A percentile compares a stretch with the other conserved stretches of the same genome.
These are phyloP conservation scores for Groenewaldozyma sp. DNA, from an alignment of 1,139 yeast species.

Conservation along the genomic window DNA sequence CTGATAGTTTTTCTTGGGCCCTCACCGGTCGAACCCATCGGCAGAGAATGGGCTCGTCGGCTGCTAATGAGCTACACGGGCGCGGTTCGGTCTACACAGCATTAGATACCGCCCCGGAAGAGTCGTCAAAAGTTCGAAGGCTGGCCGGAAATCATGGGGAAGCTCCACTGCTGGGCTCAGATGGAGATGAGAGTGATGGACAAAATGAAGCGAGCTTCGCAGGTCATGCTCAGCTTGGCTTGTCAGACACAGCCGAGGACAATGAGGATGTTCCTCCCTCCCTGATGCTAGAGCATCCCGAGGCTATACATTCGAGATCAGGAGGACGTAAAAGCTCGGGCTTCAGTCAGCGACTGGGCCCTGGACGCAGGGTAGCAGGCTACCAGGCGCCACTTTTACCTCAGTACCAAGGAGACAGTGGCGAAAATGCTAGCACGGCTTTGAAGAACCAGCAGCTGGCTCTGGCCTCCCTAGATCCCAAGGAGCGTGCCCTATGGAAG, in stretches of 20 bases:
- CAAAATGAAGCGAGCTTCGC: background rate
- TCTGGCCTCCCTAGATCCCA: constrained; percentile 34
- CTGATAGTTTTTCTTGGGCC: no score
- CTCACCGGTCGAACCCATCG: no score
- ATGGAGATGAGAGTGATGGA: no score
- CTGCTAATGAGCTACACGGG: no score
- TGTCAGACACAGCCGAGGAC: constrained; percentile 8
- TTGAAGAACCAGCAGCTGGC: background rate
- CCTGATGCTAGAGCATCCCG: constrained; percentile 22
- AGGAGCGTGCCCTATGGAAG: constrained; percentile 80
- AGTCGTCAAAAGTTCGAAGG: no score
- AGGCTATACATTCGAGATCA: constrained; percentile 5
- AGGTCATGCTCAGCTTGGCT: constrained; percentile 1
- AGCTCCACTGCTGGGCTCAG: no score
- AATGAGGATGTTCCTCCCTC: constrained; percentile 24
- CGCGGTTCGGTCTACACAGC: no score
- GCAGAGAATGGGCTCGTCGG: no score
- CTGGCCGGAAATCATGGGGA: no score
- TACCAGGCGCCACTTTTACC: background rate
- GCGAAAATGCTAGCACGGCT: background rate
- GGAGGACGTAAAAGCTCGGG: background rate
- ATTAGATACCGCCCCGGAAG: no score
- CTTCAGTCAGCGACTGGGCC: background rate
- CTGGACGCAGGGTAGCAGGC: background rate
- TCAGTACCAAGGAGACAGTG: background rate